phyloP scores from a whole-genome alignment of 352 stramenopile genomes.

The Globisporangium mamillatum region DNA sequence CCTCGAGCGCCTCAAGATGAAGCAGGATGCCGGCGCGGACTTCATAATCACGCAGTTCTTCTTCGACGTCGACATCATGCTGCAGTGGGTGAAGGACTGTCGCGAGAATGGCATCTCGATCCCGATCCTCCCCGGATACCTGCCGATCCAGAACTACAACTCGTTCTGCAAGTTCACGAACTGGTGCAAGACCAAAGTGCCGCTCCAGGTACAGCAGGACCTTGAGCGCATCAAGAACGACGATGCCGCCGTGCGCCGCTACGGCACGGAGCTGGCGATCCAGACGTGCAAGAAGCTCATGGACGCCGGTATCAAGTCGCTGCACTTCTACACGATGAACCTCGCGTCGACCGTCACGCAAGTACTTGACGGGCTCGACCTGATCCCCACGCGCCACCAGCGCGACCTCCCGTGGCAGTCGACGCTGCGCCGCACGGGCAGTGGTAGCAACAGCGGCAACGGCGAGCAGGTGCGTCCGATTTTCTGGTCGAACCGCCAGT shows the following conservation, averaged over 20 bases:
- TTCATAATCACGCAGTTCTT: constrained; percentile 99
- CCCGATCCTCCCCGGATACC: constrained; percentile 94
- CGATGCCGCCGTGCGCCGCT: constrained; percentile 90
- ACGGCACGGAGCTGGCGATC: constrained; percentile 93
- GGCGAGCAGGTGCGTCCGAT: constrained; percentile 94
- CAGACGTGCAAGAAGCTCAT: constrained; percentile 92
- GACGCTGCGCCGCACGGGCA: constrained; percentile 55
- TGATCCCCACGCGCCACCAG: constrained; percentile 60
- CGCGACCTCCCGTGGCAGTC: constrained; percentile 74
- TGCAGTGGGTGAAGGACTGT: constrained; percentile 94
- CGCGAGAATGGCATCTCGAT: constrained; percentile 90
- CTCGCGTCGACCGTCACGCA: constrained; percentile 83
- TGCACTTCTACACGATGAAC: constrained; percentile 97
- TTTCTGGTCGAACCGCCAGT: constrained; percentile 97
- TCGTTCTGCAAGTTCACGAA: constrained; percentile 98
- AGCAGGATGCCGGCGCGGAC: constrained; percentile 95
- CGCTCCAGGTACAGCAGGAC: constrained; percentile 70
- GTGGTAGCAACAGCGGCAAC: constrained; percentile 60
- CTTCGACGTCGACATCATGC: constrained; percentile 97
- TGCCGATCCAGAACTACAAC: constrained; percentile 91
- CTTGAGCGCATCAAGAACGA: constrained; percentile 93
- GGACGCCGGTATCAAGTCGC: constrained; percentile 61
- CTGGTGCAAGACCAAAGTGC: constrained; percentile 97
- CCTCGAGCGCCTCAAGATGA: constrained; percentile 97
- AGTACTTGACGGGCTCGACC: constrained; percentile 75